phyloP scores from a whole-genome alignment of 2,329 filamentous ascomycete genomes.

The Dactylonectria macrodidyma region DNA sequence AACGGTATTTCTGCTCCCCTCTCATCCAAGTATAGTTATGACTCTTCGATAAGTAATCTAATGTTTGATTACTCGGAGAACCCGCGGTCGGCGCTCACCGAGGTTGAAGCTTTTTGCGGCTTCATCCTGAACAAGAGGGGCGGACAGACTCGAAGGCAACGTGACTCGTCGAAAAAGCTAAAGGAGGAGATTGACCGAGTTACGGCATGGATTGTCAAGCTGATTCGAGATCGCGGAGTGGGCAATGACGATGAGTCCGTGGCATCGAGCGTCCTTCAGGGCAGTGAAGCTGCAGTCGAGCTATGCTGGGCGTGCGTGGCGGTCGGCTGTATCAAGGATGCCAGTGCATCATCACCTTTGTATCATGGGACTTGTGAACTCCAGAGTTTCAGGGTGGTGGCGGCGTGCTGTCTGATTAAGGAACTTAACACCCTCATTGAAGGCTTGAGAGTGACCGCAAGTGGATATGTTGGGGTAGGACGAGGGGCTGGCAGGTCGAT shows the following conservation, averaged over 20 bases:
- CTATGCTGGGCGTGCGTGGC: constrained; percentile 55
- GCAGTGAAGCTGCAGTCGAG: constrained; percentile 49
- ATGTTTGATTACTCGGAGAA: constrained; percentile 59
- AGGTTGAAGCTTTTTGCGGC: constrained; percentile 70
- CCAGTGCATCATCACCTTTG: not conserved
- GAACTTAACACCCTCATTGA: constrained; percentile 39
- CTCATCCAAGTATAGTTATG: constrained; percentile 58
- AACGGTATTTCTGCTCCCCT: constrained; percentile 45
- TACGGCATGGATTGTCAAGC: constrained; percentile 56
- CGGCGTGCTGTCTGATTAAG: constrained; percentile 53
- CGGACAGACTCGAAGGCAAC: constrained; percentile 64
- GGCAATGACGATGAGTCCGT: constrained; percentile 32
- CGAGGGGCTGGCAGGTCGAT: constrained; percentile 29
- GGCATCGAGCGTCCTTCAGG: constrained; percentile 15
- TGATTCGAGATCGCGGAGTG: constrained; percentile 46
- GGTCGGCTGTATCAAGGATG: constrained; percentile 42
- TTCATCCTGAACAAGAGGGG: constrained; percentile 68
- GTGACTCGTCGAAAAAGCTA: constrained; percentile 66
- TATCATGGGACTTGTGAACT: constrained; percentile 42
- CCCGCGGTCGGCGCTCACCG: constrained; percentile 59
- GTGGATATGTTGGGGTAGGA: constrained; percentile 47
- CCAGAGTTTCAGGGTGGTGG: constrained; percentile 56
- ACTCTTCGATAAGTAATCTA: constrained; percentile 57
- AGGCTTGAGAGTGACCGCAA: constrained; percentile 32
- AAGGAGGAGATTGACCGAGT: constrained; percentile 67